Evolutionary conservation across 371 early-diverging fungal species (phyloP), one percentile per base, ranked within the genome.

Genomic region (Mortierella sp.): DNA sequence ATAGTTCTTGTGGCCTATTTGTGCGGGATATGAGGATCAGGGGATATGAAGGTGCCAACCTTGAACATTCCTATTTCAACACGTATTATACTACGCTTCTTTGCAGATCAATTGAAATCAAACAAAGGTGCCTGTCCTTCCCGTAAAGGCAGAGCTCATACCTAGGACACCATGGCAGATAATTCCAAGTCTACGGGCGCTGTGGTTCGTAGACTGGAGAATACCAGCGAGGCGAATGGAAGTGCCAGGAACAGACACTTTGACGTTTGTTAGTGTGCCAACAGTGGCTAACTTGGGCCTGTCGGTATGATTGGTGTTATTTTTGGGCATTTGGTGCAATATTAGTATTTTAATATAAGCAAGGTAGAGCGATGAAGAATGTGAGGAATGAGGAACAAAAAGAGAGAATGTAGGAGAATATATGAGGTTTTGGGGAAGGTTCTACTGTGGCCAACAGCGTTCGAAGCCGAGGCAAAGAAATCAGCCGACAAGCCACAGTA

Each of bases 1-100:
- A 67, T 89, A 88, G 63, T 91, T 88, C 69, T 91, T 91, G 72
- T 91, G 91, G 8, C 91, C 91, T 88, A 43, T 36, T 15, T 22
- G 19, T 16, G 15, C 19, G 10, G 28, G 22, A 13, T 7, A 45
- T 24, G 19, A 2, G 43, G 47, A 7, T 40, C 40, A 8, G 10
- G 21, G 21, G 55, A 4, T n/a, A n/a, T 24, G 58, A 11, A n/a
- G 3, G 8, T 24, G 24, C 22, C 16, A 24, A 9, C 53, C 5
- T 22, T 53, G 53, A 53, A 43, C 43, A 43, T 10, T 15, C 15
- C 8, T 43, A 43, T 43, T 43, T 43, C 43, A 43, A 43, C 43
- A 15, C 15, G 43, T 43, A 43, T 43, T 13, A 43, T 15, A 43
- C 5, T 43, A 43, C 15, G 43, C 15, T 50, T 3, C 50, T 13